These are phyloP conservation scores for Tricholoma bakamatsutake DNA, from an alignment of 768 basidiomycete species.

Conservation along the genomic window DNA sequence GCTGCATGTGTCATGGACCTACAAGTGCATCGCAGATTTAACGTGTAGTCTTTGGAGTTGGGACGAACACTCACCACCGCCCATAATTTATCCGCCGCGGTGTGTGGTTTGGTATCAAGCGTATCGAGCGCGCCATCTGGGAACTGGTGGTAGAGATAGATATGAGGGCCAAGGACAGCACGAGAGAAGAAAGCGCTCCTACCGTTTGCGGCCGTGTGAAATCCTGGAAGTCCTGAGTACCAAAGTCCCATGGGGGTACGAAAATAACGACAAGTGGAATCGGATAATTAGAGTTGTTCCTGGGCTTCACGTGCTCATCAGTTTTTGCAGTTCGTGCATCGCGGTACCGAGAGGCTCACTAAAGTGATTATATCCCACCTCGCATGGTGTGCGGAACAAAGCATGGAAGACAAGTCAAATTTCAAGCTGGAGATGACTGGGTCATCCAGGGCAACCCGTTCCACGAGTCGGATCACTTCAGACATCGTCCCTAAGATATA, in stretches of 20 bases:
- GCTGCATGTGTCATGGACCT: conserved; percentile 19
- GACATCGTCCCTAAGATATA: conserved; percentile 18
- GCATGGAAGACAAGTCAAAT: conserved; percentile 12
- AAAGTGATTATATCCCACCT: conserved; percentile 22
- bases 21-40: neutral
- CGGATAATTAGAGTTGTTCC: neutral
- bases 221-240: conserved; percentile 15
- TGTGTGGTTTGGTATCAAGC: conserved; percentile 9
- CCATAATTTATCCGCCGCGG: conserved; percentile 18
- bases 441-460: conserved; percentile 1
- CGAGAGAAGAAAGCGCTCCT: neutral
- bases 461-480: conserved; percentile 13
- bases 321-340: neutral
- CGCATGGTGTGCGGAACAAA: conserved; percentile 18
- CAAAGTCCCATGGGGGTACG: conserved; percentile 20
- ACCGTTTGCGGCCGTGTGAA: conserved; percentile 13
- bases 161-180: neutral
- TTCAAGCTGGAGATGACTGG: conserved; percentile 9
- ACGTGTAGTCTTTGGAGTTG: neutral
- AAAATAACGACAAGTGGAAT: conserved; percentile 18
- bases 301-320: conserved; percentile 7
- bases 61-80: conserved; percentile 17
- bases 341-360: conserved; percentile 5
- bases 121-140: conserved; percentile 7
- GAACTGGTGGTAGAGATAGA: conserved; percentile 5